Percentiles rank a stretch among this genome's conserved stretches.
phyloP scores from a whole-genome alignment of 2,329 filamentous ascomycete species.

The Cordyceps cateniannulata region DNA sequence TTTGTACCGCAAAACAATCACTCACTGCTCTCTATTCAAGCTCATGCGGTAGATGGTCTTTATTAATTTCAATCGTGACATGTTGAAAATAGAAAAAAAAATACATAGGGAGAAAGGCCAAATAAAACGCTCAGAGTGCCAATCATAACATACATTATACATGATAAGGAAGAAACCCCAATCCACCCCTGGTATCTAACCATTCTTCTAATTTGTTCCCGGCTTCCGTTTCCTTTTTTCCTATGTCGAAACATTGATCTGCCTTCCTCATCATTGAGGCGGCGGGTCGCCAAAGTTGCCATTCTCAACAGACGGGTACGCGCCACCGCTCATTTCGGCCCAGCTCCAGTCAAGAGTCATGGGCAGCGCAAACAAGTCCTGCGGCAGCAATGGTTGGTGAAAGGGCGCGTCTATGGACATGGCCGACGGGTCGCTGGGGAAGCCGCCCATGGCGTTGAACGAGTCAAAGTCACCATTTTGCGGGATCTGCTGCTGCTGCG shows the following conservation, averaged over 20 bases:
- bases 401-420: slow-evolving; percentile 37
- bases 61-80: not conserved
- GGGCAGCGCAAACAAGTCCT: slow-evolving; percentile 91
- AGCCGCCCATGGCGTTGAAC: slow-evolving; percentile 38
- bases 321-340: slow-evolving; percentile 61
- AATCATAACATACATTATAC: not conserved
- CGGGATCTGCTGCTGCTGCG: slow-evolving; percentile 14
- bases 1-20: too few relatives aligned
- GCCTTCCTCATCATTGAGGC: not conserved
- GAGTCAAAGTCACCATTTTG: slow-evolving; percentile 35
- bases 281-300: slow-evolving; percentile 38
- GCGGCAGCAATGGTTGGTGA: slow-evolving; percentile 82
- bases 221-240: slow-evolving; percentile 14
- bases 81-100: not conserved
- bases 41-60: not conserved
- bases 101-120: not conserved
- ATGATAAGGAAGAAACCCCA: not conserved
- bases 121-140: not conserved
- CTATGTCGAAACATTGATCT: not conserved
- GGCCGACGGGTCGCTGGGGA: slow-evolving; percentile 21
- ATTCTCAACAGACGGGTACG: slow-evolving; percentile 58
- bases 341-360: slow-evolving; percentile 92
- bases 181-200: not conserved
- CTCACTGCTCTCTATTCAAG: too few relatives aligned
- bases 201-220: not conserved